Conservation (phyloP, 1,139 yeast genomes). For the Pichia norvegensis region DNA sequence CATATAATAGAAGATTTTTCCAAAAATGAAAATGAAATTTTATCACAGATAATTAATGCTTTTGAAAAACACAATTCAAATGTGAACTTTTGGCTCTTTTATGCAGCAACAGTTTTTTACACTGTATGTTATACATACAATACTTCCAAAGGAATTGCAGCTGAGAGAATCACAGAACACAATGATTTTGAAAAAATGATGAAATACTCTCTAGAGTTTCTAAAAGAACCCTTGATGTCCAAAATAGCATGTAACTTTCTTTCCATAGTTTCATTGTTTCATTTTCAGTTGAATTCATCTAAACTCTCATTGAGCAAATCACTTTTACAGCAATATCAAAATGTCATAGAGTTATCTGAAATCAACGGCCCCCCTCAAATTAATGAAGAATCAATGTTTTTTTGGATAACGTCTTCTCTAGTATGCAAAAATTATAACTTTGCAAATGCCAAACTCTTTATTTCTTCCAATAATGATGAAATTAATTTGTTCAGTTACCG, state of each 20-base stretch:
- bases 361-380: conserved; percentile 50
- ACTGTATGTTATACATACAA: conserved; percentile 1
- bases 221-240: conserved; percentile 32
- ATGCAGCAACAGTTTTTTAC: conserved; percentile 10
- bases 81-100: conserved; percentile 16
- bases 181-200: conserved; percentile 25
- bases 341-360: conserved; percentile 45
- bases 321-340: conserved; percentile 39
- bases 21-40: conserved; percentile 2
- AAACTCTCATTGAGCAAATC: conserved; percentile 29
- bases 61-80: conserved; percentile 18
- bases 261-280: conserved; percentile 19
- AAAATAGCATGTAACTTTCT: conserved; percentile 27
- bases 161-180: neutral
- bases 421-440: conserved; percentile 32
- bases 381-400: conserved; percentile 39
- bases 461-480: conserved; percentile 1
- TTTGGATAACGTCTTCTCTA: conserved; percentile 45
- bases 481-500: conserved; percentile 22
- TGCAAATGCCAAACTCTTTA: conserved; percentile 17
- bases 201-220: conserved; percentile 39
- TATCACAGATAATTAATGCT: conserved; percentile 12
- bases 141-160: neutral
- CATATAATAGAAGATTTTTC: neutral
- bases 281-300: neutral